phyloP scores from a whole-genome alignment of 1,284 basidiomycete species.

The Farysia itapuensis region DNA sequence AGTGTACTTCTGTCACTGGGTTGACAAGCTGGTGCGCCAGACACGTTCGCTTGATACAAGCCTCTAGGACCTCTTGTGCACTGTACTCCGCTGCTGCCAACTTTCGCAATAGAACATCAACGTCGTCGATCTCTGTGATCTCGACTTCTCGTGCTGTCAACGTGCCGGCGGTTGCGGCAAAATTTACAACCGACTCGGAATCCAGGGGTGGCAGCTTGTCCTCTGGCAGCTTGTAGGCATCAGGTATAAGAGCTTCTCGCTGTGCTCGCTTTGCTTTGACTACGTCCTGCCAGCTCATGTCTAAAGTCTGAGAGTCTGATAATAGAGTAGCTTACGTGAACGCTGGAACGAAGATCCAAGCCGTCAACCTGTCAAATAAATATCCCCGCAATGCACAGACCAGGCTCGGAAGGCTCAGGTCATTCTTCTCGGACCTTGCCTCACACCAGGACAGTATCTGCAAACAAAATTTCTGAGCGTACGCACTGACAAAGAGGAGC shows the following conservation, averaged over 20 bases:
- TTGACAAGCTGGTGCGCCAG: slow-evolving; percentile 77
- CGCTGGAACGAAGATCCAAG: too few species aligned
- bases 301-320: too few species aligned
- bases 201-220: slow-evolving; percentile 14
- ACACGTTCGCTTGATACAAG: slow-evolving; percentile 77
- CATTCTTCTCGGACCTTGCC: too few species aligned
- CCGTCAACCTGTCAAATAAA: too few species aligned
- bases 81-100: slow-evolving; percentile 66
- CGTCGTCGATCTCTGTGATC: slow-evolving; percentile 57
- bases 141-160: slow-evolving; percentile 29
- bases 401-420: too few species aligned
- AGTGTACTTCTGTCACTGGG: slow-evolving; percentile 67
- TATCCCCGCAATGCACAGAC: too few species aligned
- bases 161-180: slow-evolving; percentile 19
- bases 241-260: slow-evolving; percentile 31
- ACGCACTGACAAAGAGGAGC: too few species aligned
- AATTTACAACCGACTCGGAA: slow-evolving; percentile 21
- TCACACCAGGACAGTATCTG: too few species aligned
- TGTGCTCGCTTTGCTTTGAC: slow-evolving; percentile 24
- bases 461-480: too few species aligned
- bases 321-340: too few species aligned
- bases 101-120: slow-evolving; percentile 64
- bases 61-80: slow-evolving; percentile 70
- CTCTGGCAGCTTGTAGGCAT: slow-evolving; percentile 16
- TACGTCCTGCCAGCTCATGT: slow-evolving; percentile 24